Percentiles rank a stretch among this genome's conserved stretches.
phyloP scores from a whole-genome alignment of 2,329 filamentous ascomycete species.

The Aspergillus sp. region DNA sequence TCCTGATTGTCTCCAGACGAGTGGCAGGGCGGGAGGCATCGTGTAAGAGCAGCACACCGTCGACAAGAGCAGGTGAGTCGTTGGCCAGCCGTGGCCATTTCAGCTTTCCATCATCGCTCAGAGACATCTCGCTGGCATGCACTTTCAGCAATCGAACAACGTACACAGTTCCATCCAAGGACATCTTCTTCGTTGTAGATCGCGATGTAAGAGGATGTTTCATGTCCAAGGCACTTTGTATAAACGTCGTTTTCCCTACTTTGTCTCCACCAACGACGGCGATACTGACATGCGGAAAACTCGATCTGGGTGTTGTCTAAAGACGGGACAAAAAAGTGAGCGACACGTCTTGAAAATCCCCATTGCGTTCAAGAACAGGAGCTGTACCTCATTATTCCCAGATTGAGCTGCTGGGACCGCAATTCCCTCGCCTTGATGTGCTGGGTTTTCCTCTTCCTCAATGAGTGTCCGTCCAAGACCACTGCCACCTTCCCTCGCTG shows the following conservation, averaged over 20 bases:
- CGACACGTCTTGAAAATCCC: neutral
- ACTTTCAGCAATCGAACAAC: constrained; percentile 63
- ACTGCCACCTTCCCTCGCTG: constrained; percentile 24
- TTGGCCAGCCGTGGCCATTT: constrained; percentile 59
- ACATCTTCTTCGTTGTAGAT: constrained; percentile 58
- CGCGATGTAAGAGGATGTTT: constrained; percentile 47
- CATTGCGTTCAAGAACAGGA: neutral
- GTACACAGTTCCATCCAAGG: constrained; percentile 60
- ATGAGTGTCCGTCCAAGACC: constrained; percentile 30
- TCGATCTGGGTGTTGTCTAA: constrained; percentile 32
- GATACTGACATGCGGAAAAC: constrained; percentile 61
- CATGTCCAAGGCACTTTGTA: constrained; percentile 61
- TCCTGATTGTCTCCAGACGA: constrained; percentile 73
- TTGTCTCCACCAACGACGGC: constrained; percentile 59
- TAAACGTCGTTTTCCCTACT: constrained; percentile 65
- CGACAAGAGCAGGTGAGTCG: constrained; percentile 74
- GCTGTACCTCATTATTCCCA: constrained; percentile 36
- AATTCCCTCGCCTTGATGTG: constrained; percentile 19
- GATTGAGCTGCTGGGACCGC: constrained; percentile 20
- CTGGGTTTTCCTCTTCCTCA: constrained; percentile 36
- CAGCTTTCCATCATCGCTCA: constrained; percentile 53
- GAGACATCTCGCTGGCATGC: constrained; percentile 55
- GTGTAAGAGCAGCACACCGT: constrained; percentile 85
- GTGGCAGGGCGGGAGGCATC: constrained; percentile 81
- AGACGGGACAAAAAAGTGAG: constrained; percentile 6